These are phyloP conservation scores for Heimioporus sp. DNA, from an alignment of 768 basidiomycete species.

Conservation along the genomic window DNA sequence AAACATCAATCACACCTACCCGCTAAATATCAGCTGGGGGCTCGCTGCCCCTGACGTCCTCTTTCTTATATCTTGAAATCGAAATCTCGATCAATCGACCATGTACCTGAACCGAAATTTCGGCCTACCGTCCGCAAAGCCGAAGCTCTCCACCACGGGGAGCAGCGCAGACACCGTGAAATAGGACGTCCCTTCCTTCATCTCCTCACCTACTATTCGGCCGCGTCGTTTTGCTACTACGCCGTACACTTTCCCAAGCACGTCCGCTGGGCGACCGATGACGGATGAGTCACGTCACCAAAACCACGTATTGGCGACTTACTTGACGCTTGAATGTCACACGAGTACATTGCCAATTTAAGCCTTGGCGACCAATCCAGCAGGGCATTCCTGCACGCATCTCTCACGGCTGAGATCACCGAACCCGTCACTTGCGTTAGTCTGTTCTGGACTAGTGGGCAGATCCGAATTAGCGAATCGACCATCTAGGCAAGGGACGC, in stretches of 20 bases:
- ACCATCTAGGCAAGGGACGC: constrained; percentile 19
- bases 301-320: constrained; percentile 30
- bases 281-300: constrained; percentile 9
- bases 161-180: constrained; percentile 89
- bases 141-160: constrained; percentile 96
- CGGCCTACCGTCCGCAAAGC: constrained; percentile 87
- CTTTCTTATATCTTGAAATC: constrained; percentile 81
- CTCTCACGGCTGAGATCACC: constrained; percentile 82
- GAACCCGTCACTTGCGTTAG: constrained; percentile 88
- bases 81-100: constrained; percentile 4
- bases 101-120: neutral
- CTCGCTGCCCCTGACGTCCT: constrained; percentile 96
- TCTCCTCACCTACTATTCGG: constrained; percentile 92
- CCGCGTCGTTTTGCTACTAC: constrained; percentile 92
- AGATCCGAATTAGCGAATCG: constrained; percentile 11
- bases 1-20: constrained; percentile 45
- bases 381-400: constrained; percentile 85
- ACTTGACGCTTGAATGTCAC: constrained; percentile 98
- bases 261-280: constrained; percentile 63
- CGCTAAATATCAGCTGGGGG: constrained; percentile 95
- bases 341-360: constrained; percentile 98
- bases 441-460: constrained; percentile 63
- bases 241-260: constrained; percentile 95
- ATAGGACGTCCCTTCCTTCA: constrained; percentile 96
- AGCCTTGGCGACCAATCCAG: constrained; percentile 97